A percentile compares a stretch with the other conserved stretches of the same genome.
These are phyloP conservation scores for Boletus huronensis DNA, from an alignment of 768 basidiomycete species.

Conservation along the genomic window DNA sequence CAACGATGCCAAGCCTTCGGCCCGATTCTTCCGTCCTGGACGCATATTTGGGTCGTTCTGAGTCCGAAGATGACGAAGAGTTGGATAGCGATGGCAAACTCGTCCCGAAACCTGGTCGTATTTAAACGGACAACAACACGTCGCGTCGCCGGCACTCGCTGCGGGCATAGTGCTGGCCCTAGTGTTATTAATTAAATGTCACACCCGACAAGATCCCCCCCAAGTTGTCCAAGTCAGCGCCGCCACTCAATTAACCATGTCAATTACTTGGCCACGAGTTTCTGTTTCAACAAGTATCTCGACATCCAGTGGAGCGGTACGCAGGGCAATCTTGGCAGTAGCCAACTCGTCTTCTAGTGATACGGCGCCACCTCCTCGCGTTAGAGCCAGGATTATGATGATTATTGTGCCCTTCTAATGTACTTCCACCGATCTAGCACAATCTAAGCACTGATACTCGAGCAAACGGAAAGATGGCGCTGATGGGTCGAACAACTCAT, in stretches of 20 bases:
- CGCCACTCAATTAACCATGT: conserved; percentile 31
- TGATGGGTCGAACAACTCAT: background rate
- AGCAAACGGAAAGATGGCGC: background rate
- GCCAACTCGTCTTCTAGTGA: too few relatives aligned
- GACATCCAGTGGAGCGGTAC: conserved; percentile 47
- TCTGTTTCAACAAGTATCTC: conserved; percentile 59
- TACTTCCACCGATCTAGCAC: background rate
- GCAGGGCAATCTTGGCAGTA: conserved; percentile 39
- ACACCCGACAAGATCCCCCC: conserved; percentile 5
- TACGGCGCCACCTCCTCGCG: too few relatives aligned
- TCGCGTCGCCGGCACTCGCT: conserved; percentile 6
- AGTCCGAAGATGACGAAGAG: conserved; percentile 32
- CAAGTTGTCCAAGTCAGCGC: conserved; percentile 15
- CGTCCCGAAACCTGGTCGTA: conserved; percentile 27
- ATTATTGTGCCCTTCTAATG: too few relatives aligned
- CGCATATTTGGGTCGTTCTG: too few relatives aligned
- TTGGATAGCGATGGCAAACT: conserved; percentile 32
- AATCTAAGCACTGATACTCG: background rate
- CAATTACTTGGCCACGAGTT: conserved; percentile 40
- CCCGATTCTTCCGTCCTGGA: conserved; percentile 3
- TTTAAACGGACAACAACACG: conserved; percentile 28
- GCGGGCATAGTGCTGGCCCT: background rate
- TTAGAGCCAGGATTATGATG: too few relatives aligned
- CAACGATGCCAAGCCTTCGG: too few relatives aligned
- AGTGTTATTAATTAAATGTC: background rate